A percentile compares a stretch with the other conserved stretches of the same genome.
These are phyloP conservation scores for Boeremia exigua DNA, from an alignment of 2,329 filamentous ascomycete genomes.

Conservation along the genomic window DNA sequence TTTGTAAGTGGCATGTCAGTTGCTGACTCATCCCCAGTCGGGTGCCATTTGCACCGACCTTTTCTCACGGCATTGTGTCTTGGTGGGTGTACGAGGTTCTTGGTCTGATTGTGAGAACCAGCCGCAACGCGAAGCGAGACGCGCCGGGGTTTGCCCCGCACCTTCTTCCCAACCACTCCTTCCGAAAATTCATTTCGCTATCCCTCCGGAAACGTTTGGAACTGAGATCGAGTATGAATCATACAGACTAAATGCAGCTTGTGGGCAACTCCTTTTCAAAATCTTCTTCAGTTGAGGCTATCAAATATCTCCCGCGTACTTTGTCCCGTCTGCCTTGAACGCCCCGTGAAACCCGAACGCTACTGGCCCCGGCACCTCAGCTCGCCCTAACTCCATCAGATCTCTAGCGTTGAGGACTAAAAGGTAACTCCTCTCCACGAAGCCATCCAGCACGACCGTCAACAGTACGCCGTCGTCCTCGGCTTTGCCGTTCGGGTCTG, in stretches of 20 bases:
- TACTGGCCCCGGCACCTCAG: slow-evolving; percentile 66
- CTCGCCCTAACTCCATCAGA: slow-evolving; percentile 69
- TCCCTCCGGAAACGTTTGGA: too few species aligned
- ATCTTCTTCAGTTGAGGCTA: background rate
- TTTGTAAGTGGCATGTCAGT: background rate
- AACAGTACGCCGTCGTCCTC: slow-evolving; percentile 71
- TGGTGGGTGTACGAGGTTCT: background rate
- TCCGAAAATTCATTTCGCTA: too few species aligned
- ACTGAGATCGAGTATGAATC: too few species aligned
- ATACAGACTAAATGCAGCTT: background rate
- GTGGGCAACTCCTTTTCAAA: background rate
- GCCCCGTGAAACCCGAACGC: slow-evolving; percentile 70
- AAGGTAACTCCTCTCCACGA: slow-evolving; percentile 66
- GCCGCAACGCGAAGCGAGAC: background rate
- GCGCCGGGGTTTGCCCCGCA: slow-evolving; percentile 2
- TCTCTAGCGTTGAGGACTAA: slow-evolving; percentile 68
- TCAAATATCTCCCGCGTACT: slow-evolving; percentile 25
- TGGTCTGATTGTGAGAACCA: too few species aligned
- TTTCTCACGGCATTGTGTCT: background rate
- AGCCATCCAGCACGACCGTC: slow-evolving; percentile 69
- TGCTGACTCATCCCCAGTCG: background rate
- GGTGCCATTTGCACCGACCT: background rate
- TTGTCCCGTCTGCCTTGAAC: slow-evolving; percentile 47
- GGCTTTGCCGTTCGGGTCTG: slow-evolving; percentile 54
- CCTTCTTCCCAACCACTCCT: too few species aligned